Percentiles rank a stretch among this genome's conserved stretches.
phyloP scores from a whole-genome alignment of 768 basidiomycete genomes.

The Porphyrellus cyaneotinctus region DNA sequence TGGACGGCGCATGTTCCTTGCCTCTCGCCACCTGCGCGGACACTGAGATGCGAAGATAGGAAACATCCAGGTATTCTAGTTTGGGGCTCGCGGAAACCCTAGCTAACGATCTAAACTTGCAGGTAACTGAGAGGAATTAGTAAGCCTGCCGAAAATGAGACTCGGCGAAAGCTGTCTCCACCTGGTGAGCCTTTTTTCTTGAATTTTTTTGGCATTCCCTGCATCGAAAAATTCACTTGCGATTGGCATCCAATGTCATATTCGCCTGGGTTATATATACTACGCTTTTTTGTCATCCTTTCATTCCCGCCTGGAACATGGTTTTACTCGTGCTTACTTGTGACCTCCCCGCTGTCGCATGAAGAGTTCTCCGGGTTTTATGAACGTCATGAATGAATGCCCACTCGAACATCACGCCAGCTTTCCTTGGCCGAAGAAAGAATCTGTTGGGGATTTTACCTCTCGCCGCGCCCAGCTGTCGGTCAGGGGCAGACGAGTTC shows the following conservation, averaged over 20 bases:
- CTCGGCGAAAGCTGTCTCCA: conserved; percentile 4
- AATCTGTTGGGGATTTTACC: neutral
- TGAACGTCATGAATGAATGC: conserved; percentile 20
- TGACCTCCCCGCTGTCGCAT: neutral
- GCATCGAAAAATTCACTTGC: neutral
- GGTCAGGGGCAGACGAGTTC: conserved; percentile 1
- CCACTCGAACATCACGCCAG: conserved; percentile 1
- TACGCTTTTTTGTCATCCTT: conserved; percentile 1
- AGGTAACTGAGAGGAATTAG: neutral
- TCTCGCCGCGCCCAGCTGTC: conserved; percentile 7
- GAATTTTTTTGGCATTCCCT: neutral
- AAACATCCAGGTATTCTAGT: neutral
- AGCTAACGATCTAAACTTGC: neutral
- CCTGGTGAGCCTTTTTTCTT: conserved; percentile 14
- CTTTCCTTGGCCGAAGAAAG: neutral
- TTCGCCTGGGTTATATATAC: neutral
- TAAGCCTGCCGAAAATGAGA: conserved; percentile 3
- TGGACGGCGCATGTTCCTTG: conserved; percentile 3
- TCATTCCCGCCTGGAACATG: conserved; percentile 2
- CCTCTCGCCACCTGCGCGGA: conserved; percentile 1
- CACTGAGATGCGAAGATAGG: conserved; percentile 5
- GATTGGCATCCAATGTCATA: conserved; percentile 3
- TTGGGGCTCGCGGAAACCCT: neutral
- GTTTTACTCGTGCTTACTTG: conserved; percentile 1
- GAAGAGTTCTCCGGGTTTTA: conserved; percentile 16